A percentile compares a stretch with the other conserved stretches of the same genome.
These are phyloP conservation scores for Chalciporus sp. DNA, from an alignment of 1,284 basidiomycete genomes.

Conservation along the genomic window DNA sequence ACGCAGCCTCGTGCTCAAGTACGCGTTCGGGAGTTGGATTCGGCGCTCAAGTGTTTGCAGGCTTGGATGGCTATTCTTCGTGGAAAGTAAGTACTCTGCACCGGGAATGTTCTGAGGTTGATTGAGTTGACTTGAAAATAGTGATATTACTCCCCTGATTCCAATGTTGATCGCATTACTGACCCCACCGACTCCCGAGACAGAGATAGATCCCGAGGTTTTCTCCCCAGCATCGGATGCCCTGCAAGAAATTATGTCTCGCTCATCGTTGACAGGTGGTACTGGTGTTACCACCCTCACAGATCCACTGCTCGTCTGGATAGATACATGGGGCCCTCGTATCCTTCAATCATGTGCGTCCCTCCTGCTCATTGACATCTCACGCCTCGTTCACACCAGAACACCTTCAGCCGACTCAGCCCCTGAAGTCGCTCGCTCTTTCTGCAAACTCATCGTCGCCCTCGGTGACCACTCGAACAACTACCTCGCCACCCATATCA, in stretches of 20 bases:
- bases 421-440: conserved; percentile 60
- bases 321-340: conserved; percentile 52
- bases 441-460: conserved; percentile 79
- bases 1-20: conserved; percentile 34
- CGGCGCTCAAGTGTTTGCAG: conserved; percentile 78
- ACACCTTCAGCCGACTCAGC: conserved; percentile 42
- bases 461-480: conserved; percentile 83
- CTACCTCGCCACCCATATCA: conserved; percentile 76
- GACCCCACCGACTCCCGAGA: conserved; percentile 39
- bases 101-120: not conserved
- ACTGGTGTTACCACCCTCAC: conserved; percentile 74
- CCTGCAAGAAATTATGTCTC: conserved; percentile 75
- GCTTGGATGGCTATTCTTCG: conserved; percentile 78
- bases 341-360: conserved; percentile 55
- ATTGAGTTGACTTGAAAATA: conserved; percentile 24
- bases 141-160: conserved; percentile 65
- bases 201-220: conserved; percentile 46
- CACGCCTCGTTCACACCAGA: not conserved
- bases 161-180: conserved; percentile 65
- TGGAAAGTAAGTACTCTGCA: conserved; percentile 53
- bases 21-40: conserved; percentile 50
- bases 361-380: not conserved
- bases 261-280: conserved; percentile 72
- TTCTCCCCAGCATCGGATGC: conserved; percentile 72
- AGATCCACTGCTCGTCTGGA: conserved; percentile 81